Percentiles rank a stretch among this genome's conserved stretches.
These are phyloP conservation scores for Amanita inopinata DNA, from an alignment of 768 basidiomycete species.

Conservation along the genomic window DNA sequence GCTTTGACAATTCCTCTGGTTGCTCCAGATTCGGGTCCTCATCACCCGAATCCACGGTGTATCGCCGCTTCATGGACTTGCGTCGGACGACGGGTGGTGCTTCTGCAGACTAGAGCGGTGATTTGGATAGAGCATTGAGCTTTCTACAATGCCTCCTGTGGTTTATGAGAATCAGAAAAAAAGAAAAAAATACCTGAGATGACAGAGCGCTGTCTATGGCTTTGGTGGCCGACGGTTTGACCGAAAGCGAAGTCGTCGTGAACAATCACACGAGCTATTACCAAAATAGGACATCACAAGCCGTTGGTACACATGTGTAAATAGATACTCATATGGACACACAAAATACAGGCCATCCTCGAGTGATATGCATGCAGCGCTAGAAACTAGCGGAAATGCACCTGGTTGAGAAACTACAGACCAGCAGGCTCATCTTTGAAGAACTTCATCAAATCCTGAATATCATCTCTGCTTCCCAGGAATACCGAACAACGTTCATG, in stretches of 20 bases:
- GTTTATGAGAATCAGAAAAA: slow-evolving; percentile 4
- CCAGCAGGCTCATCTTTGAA: slow-evolving; percentile 41
- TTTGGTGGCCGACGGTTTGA: slow-evolving; percentile 15
- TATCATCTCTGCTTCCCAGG: slow-evolving; percentile 89
- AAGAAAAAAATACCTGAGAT: slow-evolving; percentile 15
- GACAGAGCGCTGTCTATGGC: slow-evolving; percentile 6
- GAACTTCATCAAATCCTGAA: slow-evolving; percentile 81
- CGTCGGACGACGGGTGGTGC: slow-evolving; percentile 14
- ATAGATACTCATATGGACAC: too few species aligned
- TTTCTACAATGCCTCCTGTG: not conserved
- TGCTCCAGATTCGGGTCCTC: slow-evolving; percentile 15
- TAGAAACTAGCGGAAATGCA: not conserved
- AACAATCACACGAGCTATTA: not conserved
- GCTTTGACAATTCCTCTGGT: slow-evolving; percentile 6
- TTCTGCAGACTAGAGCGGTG: not conserved
- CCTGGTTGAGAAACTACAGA: slow-evolving; percentile 8
- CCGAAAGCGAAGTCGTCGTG: slow-evolving; percentile 12
- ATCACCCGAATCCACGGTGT: slow-evolving; percentile 21
- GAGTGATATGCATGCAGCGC: too few species aligned
- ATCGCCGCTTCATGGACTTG: slow-evolving; percentile 18
- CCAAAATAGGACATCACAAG: slow-evolving; percentile 3
- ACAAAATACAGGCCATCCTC: too few species aligned
- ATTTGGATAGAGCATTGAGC: not conserved
- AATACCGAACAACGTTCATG: slow-evolving; percentile 93
- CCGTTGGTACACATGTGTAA: not conserved